phyloP scores from a whole-genome alignment of 2,329 filamentous ascomycete species.

The Monosporascus ibericus region DNA sequence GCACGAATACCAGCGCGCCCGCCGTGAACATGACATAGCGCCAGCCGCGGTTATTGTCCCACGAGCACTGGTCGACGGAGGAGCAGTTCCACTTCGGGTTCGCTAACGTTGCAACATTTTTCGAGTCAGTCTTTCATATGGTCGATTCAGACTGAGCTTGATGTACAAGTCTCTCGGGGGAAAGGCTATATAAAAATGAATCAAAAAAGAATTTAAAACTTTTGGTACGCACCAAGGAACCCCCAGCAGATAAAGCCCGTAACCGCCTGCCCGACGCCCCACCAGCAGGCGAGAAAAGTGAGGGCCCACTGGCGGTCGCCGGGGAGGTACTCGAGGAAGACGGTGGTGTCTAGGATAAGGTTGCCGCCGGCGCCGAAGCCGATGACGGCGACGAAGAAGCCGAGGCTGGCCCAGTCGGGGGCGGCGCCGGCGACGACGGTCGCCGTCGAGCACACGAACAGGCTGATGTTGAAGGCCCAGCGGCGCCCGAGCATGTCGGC shows the following conservation, averaged over 20 bases:
- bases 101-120: constrained; percentile 13
- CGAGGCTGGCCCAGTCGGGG: constrained; percentile 60
- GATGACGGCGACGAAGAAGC: constrained; percentile 55
- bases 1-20: constrained; percentile 38
- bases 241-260: constrained; percentile 45
- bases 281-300: constrained; percentile 55
- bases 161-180: too few species aligned
- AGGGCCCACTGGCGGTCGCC: constrained; percentile 57
- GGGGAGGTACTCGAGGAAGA: constrained; percentile 41
- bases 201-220: too few species aligned
- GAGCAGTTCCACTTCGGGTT: constrained; percentile 36
- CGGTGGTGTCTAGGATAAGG: constrained; percentile 54
- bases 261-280: constrained; percentile 41
- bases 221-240: constrained; percentile 35
- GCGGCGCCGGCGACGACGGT: constrained; percentile 60
- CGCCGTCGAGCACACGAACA: constrained; percentile 57
- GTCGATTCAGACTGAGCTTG: too few species aligned
- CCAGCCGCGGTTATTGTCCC: constrained; percentile 43
- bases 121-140: too few species aligned
- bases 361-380: constrained; percentile 62
- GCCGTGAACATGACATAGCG: constrained; percentile 42
- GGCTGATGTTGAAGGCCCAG: constrained; percentile 61
- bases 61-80: constrained; percentile 32
- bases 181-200: too few species aligned
- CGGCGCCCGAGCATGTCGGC: constrained; percentile 64